Base-by-base conservation (phyloP, 2,329 filamentous ascomycete species). In the Fusarium pseudonygamai region DNA sequence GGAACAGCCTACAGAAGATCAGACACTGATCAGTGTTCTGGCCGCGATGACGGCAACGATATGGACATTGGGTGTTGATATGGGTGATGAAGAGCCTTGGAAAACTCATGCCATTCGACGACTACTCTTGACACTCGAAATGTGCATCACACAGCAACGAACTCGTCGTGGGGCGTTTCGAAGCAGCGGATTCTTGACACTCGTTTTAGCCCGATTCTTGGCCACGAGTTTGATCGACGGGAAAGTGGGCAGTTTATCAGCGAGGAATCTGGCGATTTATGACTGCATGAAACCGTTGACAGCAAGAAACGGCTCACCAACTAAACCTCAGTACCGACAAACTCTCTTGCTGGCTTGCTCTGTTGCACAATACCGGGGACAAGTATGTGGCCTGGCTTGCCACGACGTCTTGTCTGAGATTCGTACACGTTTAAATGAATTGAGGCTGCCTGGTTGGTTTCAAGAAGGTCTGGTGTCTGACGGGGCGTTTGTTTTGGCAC, bases 401-500 rank as follows among this genome's bases (percentile, higher is more conserved):
- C 80, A 81, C 53, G 77, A 78, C 36, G 80, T 85, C 60, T 78
- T 86, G 34, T 75, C 79, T 12, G 78, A 80, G 39, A 77, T 89
- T 24, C 87, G 83, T 71, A 74, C 77, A n/a, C 80, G 78, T 24
- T 75, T 89, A 13, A 78, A 82, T n/a, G 60, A 55, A 10, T 72
- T 86, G 20, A 72, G 71, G 6, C 70, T 85, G 10, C 77, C 79
- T 7, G 70, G 70, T 15, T 79, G 78, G 61, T 78, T 83, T 30
- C 69, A 84, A 11, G 71, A 78, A 36, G 82, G 80, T 26, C 78
- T 89, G 39, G 82, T 82, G 36, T 79, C 81, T 6, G 86, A 88
- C 36, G 83, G 83, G 4, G 87, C 87, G 1, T 88, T 89, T 72
- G 77, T 85, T 36, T 78, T 89, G 34, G 87, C 88, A 2, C 85